Conservation (phyloP, 192 early-diverging fungal species). For the Coemansia sp. region DNA sequence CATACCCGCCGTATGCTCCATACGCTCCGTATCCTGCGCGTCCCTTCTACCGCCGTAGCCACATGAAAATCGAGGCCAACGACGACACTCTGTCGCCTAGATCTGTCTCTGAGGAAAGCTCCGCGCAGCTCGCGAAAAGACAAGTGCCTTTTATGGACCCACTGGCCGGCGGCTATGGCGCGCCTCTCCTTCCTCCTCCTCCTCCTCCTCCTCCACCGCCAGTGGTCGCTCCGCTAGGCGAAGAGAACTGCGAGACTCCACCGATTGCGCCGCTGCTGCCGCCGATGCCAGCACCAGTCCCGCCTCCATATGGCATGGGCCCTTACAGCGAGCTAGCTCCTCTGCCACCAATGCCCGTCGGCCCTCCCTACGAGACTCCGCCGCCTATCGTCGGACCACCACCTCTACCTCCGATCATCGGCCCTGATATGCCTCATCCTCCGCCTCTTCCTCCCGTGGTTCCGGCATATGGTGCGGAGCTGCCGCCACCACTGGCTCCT, state of each 20-base stretch:
- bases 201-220: conserved; percentile 11
- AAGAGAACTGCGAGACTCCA: conserved; percentile 33
- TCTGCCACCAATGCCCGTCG: conserved; percentile 7
- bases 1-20: neutral
- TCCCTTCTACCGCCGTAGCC: conserved; percentile 25
- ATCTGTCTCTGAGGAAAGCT: conserved; percentile 19
- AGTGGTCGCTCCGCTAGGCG: conserved; percentile 8
- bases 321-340: conserved; percentile 21
- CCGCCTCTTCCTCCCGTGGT: conserved; percentile 13
- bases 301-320: conserved; percentile 14
- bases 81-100: conserved; percentile 15
- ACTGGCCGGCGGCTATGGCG: conserved; percentile 4
- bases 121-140: neutral
- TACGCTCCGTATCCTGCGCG: conserved; percentile 13
- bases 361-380: conserved; percentile 9
- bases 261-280: conserved; percentile 14
- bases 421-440: conserved; percentile 5
- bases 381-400: conserved; percentile 15
- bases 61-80: neutral
- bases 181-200: neutral
- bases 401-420: conserved; percentile 21
- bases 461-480: neutral
- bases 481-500: conserved; percentile 11
- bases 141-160: conserved; percentile 3
- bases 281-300: conserved; percentile 14